Conservation (phyloP, 2,329 filamentous ascomycete genomes). For the Pochonia chlamydosporia region DNA sequence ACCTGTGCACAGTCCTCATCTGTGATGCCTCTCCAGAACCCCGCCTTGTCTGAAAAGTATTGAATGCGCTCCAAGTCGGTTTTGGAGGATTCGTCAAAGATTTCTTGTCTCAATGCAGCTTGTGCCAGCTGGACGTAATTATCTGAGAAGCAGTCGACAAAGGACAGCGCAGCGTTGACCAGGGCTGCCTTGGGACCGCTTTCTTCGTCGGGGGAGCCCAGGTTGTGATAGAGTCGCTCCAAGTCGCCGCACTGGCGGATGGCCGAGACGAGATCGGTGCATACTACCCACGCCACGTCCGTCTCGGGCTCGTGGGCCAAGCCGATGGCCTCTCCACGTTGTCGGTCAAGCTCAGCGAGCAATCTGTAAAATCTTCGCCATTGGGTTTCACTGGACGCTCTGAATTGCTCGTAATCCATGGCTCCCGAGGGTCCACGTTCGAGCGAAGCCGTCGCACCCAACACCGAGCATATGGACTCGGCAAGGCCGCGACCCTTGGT, state of each 20-base stretch:
- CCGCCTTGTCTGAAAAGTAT: constrained; percentile 70
- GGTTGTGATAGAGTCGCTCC: constrained; percentile 71
- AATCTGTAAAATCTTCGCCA: constrained; percentile 90
- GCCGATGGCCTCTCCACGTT: constrained; percentile 74
- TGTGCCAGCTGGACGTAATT: constrained; percentile 63
- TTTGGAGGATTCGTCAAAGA: constrained; percentile 67
- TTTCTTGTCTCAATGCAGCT: constrained; percentile 62
- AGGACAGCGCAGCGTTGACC: constrained; percentile 62
- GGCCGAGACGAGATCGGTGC: constrained; percentile 73
- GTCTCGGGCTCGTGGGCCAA: constrained; percentile 66
- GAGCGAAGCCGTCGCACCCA: constrained; percentile 64
- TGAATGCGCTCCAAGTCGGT: constrained; percentile 71
- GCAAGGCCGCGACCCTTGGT: constrained; percentile 55
- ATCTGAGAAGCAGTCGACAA: constrained; percentile 65
- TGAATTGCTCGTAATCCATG: constrained; percentile 72
- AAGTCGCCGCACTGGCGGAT: constrained; percentile 73
- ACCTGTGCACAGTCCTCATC: constrained; percentile 74
- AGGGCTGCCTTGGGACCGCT: constrained; percentile 54
- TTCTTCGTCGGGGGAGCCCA: constrained; percentile 43
- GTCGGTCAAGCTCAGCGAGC: constrained; percentile 78
- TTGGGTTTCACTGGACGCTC: constrained; percentile 68
- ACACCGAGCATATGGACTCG: constrained; percentile 68
- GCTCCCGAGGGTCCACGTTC: constrained; percentile 55
- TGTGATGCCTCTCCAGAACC: constrained; percentile 71
- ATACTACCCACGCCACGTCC: constrained; percentile 76